phyloP scores from a whole-genome alignment of 495 filamentous ascomycete species.

The Penicillium salamii region DNA sequence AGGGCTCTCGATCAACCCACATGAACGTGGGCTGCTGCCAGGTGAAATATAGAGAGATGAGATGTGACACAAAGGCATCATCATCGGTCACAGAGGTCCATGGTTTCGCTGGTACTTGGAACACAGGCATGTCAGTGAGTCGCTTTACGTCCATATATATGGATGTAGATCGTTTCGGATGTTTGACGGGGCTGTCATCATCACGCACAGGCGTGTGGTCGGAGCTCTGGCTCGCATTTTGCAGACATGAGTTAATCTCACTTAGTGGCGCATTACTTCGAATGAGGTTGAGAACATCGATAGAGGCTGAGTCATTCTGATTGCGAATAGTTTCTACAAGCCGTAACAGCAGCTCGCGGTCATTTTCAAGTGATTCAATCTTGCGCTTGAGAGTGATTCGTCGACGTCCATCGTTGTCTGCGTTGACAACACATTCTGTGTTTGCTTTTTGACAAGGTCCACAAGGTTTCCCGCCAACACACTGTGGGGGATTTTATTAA shows the following conservation, averaged over 20 bases:
- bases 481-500: neutral
- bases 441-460: conserved; percentile 12
- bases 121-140: conserved; percentile 20
- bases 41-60: conserved; percentile 40
- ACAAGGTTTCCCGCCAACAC: conserved; percentile 11
- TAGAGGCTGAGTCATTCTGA: conserved; percentile 2
- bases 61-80: conserved; percentile 39
- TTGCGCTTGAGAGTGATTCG: conserved; percentile 22
- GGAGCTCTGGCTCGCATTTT: neutral
- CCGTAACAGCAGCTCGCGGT: conserved; percentile 19
- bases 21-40: conserved; percentile 37
- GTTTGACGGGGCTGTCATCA: neutral
- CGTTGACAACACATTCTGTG: conserved; percentile 16
- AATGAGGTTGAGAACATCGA: conserved; percentile 18
- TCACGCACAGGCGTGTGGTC: too few relatives aligned
- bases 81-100: conserved; percentile 42
- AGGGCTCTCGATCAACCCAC: conserved; percentile 36
- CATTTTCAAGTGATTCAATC: conserved; percentile 21
- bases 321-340: conserved; percentile 20
- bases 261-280: conserved; percentile 18
- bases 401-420: conserved; percentile 25
- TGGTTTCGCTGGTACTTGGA: conserved; percentile 30
- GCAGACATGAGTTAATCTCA: conserved; percentile 12
- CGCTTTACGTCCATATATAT: conserved; percentile 19
- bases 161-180: neutral